A percentile compares a stretch with the other conserved stretches of the same genome.
These are phyloP conservation scores for Pseudogymnoascus sp. DNA, from an alignment of 2,329 filamentous ascomycete genomes.

Conservation along the genomic window DNA sequence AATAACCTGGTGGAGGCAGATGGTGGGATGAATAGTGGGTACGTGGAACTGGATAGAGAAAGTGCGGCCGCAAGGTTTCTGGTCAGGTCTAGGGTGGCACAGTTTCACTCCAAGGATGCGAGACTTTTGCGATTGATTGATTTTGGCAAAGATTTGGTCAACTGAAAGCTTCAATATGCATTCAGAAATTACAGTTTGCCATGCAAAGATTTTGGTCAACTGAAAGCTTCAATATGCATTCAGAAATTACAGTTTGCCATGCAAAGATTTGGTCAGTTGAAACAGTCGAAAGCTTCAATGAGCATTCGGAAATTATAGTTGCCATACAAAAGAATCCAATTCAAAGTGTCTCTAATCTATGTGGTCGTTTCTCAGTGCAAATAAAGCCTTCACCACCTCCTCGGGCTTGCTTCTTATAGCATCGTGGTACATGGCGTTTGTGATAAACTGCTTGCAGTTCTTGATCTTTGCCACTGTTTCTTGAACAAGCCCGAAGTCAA, in stretches of 20 bases:
- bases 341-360: slow-evolving; percentile 37
- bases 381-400: slow-evolving; percentile 68
- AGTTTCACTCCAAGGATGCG: slow-evolving; percentile 57
- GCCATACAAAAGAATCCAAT: neutral
- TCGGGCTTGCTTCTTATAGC: slow-evolving; percentile 65
- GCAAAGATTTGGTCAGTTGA: slow-evolving; percentile 50
- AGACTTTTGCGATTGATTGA: slow-evolving; percentile 50
- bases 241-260: neutral
- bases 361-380: slow-evolving; percentile 63
- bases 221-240: slow-evolving; percentile 21
- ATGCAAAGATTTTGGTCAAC: slow-evolving; percentile 42
- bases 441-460: slow-evolving; percentile 72
- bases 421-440: slow-evolving; percentile 82
- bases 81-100: slow-evolving; percentile 55
- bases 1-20: slow-evolving; percentile 47
- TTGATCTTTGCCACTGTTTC: slow-evolving; percentile 68
- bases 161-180: slow-evolving; percentile 26
- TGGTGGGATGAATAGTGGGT: slow-evolving; percentile 47
- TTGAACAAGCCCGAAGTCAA: slow-evolving; percentile 65
- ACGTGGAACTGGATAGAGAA: slow-evolving; percentile 50
- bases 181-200: neutral
- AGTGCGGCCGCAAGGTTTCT: slow-evolving; percentile 56
- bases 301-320: neutral
- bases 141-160: slow-evolving; percentile 55
- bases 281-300: neutral